Evolutionary conservation across 1,284 basidiomycete genomes (phyloP).

Genomic region (Rugiboletus extremiorientalis): DNA sequence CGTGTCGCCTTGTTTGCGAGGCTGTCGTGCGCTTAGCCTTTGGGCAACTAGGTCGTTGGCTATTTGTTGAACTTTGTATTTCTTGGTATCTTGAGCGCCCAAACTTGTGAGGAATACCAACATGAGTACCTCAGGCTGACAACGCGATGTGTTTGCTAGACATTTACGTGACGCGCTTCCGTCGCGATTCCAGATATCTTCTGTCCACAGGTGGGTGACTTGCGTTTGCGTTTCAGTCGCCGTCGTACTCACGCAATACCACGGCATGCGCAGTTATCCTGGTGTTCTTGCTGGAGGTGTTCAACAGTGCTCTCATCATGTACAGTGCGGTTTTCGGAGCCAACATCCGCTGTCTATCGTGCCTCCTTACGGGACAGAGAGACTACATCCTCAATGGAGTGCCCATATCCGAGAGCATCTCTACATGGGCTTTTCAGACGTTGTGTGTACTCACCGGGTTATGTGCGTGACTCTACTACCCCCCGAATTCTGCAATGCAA

Average conservation of each 20-base stretch:
- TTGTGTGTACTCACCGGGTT: conserved; percentile 8
- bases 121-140: neutral
- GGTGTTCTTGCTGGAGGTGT: conserved; percentile 2
- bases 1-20: neutral
- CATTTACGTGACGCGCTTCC: neutral
- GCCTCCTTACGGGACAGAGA: conserved; percentile 6
- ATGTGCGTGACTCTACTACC: neutral
- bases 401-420: neutral
- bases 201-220: neutral
- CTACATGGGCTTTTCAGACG: conserved; percentile 1
- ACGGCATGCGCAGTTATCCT: neutral
- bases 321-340: neutral
- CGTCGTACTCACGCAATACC: neutral
- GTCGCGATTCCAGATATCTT: neutral
- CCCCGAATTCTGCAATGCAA: neutral
- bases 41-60: neutral
- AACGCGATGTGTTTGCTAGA: neutral
- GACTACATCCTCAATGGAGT: neutral
- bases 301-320: conserved; percentile 5
- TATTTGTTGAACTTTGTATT: conserved; percentile 2
- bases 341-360: conserved; percentile 1
- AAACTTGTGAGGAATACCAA: neutral
- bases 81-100: neutral
- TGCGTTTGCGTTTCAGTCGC: neutral
- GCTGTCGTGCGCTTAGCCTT: neutral